Conservation (phyloP, 2,329 filamentous ascomycete genomes). For the Remersonia thermophila region DNA sequence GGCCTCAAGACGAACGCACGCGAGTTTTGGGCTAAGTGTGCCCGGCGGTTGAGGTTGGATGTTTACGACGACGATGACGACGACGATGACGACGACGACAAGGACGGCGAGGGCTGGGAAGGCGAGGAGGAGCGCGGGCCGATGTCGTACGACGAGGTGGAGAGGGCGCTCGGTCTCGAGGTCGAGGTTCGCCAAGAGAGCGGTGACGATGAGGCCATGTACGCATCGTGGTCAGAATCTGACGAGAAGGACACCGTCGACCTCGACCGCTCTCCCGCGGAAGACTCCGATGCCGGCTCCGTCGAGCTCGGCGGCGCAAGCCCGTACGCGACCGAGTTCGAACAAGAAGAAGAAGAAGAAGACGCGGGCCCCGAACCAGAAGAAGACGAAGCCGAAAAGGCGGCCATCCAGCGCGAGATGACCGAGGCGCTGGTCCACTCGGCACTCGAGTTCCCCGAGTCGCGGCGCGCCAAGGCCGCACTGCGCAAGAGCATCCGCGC, state of each 20-base stretch:
- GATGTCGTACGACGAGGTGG: constrained; percentile 34
- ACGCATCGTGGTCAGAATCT: not conserved
- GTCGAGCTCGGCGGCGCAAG: constrained; percentile 6
- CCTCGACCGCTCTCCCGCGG: not conserved
- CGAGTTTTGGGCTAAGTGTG: constrained; percentile 35
- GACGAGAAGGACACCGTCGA: constrained; percentile 4
- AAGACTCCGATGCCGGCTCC: constrained; percentile 4
- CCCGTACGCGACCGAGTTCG: not conserved
- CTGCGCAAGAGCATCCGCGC: constrained; percentile 27
- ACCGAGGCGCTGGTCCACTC: constrained; percentile 32
- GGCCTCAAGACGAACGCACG: constrained; percentile 27
- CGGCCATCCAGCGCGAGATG: constrained; percentile 25
- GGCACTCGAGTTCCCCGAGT: constrained; percentile 27
- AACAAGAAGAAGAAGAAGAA: not conserved
- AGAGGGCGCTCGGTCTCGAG: constrained; percentile 24
- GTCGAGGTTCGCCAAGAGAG: not conserved
- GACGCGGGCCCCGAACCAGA: not conserved
- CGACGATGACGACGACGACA: constrained; percentile 6
- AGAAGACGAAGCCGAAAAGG: constrained; percentile 10
- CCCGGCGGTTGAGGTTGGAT: constrained; percentile 37
- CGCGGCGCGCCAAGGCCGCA: constrained; percentile 22
- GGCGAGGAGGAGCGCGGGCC: constrained; percentile 18
- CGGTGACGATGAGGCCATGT: not conserved
- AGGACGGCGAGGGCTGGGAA: constrained; percentile 5
- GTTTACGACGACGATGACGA: constrained; percentile 28